Evolutionary conservation across 768 basidiomycete species (phyloP), one percentile per base, ranked within the genome.

Genomic region (Lactarius psammicola): DNA sequence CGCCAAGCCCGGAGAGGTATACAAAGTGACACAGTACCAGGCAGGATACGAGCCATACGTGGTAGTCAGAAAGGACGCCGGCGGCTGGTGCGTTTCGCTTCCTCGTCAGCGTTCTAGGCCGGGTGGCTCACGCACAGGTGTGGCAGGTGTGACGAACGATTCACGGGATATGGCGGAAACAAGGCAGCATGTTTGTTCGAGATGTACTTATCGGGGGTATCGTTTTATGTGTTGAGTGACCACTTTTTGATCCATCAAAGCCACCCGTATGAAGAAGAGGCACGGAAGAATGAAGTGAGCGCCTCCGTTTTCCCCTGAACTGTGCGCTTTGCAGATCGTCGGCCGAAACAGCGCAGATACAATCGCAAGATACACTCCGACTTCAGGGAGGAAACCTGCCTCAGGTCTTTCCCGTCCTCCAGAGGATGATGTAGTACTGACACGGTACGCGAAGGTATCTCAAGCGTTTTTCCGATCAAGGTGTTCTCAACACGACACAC

Each of bases 171-270:
- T 74, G 94, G 94, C 4, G 92, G 87, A 2, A 95, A 95, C 80
- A 95, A 95, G 75, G 94, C 94, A 2, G 93, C 94, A 11, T 95
- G 94, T 73, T 80, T 94, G 42, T 94, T 89, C 73, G 94, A 94
- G 74, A 91, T 95, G 85, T 93, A 92, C 76, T 79, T 95, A 8
- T 87, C 91, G 15, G 94, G 94, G 3, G 83, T 94, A 44, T 87
- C 87, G 28, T 94, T 86, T 76, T 92, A 88, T 73, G 90, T 95
- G 31, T 82, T 95, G 15, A 80, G 88, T 13, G 92, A 95, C 74
- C 92, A 95, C 75, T 95, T 95, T 72, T 79, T 95, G 66, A 85
- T 94, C 57, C 94, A 95, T 74, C 92, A 94, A 78, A 91, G 86
- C 68, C 93, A 94, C 71, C 76, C 79, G 23, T 94, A 94, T 71